Evolutionary conservation across 257 asterid genomes (phyloP).

Genomic region (Gardenia jasminoides): DNA sequence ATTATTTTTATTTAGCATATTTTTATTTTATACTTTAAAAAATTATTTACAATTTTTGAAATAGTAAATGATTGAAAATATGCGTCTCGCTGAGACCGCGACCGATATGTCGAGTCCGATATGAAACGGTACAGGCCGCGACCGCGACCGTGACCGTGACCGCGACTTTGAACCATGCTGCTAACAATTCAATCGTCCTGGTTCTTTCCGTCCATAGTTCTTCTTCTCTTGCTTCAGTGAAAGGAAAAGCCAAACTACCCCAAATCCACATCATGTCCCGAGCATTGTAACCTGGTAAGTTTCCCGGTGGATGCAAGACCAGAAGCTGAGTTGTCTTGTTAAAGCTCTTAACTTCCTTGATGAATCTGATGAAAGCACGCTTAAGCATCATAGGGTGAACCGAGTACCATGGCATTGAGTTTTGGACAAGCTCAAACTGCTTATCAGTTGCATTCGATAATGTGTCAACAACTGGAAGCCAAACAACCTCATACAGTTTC

Average conservation of each 20-base stretch:
- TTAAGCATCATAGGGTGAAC: conserved; percentile 59
- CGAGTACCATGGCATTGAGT: conserved; percentile 80
- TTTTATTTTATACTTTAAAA: no score
- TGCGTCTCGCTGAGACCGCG: no score
- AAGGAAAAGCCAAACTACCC: conserved; percentile 81
- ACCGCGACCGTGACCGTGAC: no score
- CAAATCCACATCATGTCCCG: conserved; percentile 93
- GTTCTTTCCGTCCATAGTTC: conserved; percentile 61
- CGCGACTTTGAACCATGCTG: no score
- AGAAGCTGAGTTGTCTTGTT: conserved; percentile 69
- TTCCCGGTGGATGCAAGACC: conserved; percentile 78
- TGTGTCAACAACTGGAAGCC: conserved; percentile 72
- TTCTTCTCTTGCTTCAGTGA: conserved; percentile 54
- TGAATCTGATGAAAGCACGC: conserved; percentile 57
- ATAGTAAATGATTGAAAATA: no score
- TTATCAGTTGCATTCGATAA: conserved; percentile 18
- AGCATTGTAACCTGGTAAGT: conserved; percentile 58
- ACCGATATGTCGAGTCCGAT: no score
- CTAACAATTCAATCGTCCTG: conserved; percentile 69
- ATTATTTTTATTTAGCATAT: no score
- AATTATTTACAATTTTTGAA: no score
- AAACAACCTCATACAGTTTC: conserved; percentile 69
- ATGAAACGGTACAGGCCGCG: no score
- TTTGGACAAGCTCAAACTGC: conserved; percentile 43
- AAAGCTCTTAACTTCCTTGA: conserved; percentile 54